These are phyloP conservation scores for Fusarium camptoceras DNA, from an alignment of 2,329 filamentous ascomycete species.

Conservation along the genomic window DNA sequence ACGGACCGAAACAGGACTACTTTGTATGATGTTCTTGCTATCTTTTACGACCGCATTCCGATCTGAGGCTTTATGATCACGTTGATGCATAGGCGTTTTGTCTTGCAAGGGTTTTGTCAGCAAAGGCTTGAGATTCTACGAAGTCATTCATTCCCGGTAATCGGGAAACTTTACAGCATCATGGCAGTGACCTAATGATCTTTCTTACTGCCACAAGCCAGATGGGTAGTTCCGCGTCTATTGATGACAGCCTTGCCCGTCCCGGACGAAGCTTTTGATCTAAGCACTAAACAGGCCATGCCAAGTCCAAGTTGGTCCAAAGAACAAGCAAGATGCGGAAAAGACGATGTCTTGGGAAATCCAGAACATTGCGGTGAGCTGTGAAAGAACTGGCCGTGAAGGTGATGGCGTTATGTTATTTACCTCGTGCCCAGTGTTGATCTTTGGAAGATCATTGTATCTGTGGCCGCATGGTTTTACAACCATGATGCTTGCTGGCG, in stretches of 20 bases:
- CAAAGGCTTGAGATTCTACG: conserved; percentile 29
- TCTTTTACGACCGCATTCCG: conserved; percentile 17
- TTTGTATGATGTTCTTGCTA: conserved; percentile 5
- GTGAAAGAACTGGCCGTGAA: conserved; percentile 4
- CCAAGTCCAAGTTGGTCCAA: conserved; percentile 24
- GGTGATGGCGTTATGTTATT: conserved; percentile 18
- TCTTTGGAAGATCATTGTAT: conserved; percentile 11
- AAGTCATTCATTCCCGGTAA: conserved; percentile 37
- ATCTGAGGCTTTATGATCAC: neutral
- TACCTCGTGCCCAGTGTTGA: neutral
- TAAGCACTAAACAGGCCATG: conserved; percentile 14
- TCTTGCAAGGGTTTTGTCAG: conserved; percentile 4
- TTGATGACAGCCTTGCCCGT: conserved; percentile 27
- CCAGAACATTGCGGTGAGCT: conserved; percentile 16
- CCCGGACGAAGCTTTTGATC: conserved; percentile 23
- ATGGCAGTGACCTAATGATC: conserved; percentile 30
- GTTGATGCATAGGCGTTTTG: neutral
- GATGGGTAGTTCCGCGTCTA: conserved; percentile 25
- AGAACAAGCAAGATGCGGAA: conserved; percentile 28
- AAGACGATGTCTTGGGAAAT: conserved; percentile 17
- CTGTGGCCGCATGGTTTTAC: conserved; percentile 32
- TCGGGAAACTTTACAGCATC: conserved; percentile 23
- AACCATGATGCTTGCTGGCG: conserved; percentile 24
- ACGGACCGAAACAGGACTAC: conserved; percentile 11
- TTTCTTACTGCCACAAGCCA: conserved; percentile 12